These are phyloP conservation scores for Trypanosomatidae sp. DNA, from an alignment of 208 protist genomes.

Conservation along the genomic window DNA sequence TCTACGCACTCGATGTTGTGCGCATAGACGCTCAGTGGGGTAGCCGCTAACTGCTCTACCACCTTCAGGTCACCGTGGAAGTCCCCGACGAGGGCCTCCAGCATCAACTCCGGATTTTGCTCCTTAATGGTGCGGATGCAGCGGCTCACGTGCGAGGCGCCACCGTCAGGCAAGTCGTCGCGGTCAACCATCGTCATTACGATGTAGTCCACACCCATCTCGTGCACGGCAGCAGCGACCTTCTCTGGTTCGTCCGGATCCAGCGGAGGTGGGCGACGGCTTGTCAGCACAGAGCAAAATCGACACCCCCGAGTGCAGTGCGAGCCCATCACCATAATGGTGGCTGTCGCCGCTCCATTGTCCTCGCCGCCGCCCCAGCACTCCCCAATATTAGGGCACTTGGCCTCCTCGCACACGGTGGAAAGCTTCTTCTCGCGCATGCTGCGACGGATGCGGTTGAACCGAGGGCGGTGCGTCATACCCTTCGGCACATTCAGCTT, in stretches of 20 bases:
- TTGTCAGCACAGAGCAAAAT: conserved; percentile 98
- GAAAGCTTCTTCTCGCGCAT: conserved; percentile 89
- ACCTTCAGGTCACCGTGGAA: conserved; percentile 92
- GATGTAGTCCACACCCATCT: conserved; percentile 98
- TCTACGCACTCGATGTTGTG: conserved; percentile 99
- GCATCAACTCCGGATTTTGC: conserved; percentile 66
- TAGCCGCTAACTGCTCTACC: conserved; percentile 87
- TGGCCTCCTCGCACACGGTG: conserved; percentile 95
- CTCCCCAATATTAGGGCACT: conserved; percentile 98
- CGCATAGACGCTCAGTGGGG: conserved; percentile 97
- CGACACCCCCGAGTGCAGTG: conserved; percentile 98
- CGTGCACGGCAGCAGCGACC: conserved; percentile 90
- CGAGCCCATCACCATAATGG: conserved; percentile 98
- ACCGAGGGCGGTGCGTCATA: conserved; percentile 72
- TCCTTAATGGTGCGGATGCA: conserved; percentile 93
- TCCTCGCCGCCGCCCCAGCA: conserved; percentile 95
- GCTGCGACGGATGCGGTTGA: conserved; percentile 72
- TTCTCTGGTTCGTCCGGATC: conserved; percentile 95
- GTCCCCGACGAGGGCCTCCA: conserved; percentile 98
- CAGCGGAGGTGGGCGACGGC: conserved; percentile 90
- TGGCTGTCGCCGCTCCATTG: conserved; percentile 93
- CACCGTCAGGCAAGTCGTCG: conserved; percentile 95
- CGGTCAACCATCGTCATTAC: conserved; percentile 98
- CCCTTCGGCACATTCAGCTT: conserved; percentile 92
- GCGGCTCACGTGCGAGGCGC: conserved; percentile 90